A percentile compares a stretch with the other conserved stretches of the same genome.
These are phyloP conservation scores for Podaxis mareebaensis DNA, from an alignment of 768 basidiomycete species.

Conservation along the genomic window DNA sequence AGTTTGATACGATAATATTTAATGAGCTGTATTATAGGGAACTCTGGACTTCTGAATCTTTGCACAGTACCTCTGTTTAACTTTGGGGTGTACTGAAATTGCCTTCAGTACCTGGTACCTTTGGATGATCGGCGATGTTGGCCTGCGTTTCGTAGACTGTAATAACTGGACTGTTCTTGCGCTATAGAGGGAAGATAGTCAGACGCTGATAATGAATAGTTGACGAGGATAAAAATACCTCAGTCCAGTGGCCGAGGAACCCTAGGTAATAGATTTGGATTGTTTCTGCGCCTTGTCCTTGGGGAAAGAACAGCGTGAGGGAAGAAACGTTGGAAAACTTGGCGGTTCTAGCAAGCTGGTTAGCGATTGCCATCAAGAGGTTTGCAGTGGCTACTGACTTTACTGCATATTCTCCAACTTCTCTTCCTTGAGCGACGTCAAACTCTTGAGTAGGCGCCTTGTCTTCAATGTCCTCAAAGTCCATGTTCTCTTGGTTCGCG, in stretches of 20 bases:
- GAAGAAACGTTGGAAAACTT: slow-evolving; percentile 85
- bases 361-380: neutral
- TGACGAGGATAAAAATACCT: slow-evolving; percentile 43
- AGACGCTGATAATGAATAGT: neutral
- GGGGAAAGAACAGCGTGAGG: slow-evolving; percentile 82
- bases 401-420: slow-evolving; percentile 83
- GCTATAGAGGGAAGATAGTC: slow-evolving; percentile 39
- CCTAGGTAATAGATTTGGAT: slow-evolving; percentile 83
- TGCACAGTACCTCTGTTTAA: neutral
- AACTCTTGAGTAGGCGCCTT: slow-evolving; percentile 72
- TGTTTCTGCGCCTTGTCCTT: slow-evolving; percentile 76
- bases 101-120: slow-evolving; percentile 78
- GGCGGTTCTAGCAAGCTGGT: slow-evolving; percentile 54
- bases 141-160: slow-evolving; percentile 89
- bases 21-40: neutral
- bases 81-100: slow-evolving; percentile 44
- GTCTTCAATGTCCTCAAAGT: slow-evolving; percentile 74
- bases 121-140: slow-evolving; percentile 85
- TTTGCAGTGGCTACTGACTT: slow-evolving; percentile 49
- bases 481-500: slow-evolving; percentile 73
- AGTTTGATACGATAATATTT: neutral
- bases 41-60: neutral
- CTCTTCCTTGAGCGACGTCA: slow-evolving; percentile 64
- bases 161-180: slow-evolving; percentile 75
- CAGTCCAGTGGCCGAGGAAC: slow-evolving; percentile 79